Conservation (phyloP, 2,329 filamentous ascomycete species). For the Talaromyces sp. region DNA sequence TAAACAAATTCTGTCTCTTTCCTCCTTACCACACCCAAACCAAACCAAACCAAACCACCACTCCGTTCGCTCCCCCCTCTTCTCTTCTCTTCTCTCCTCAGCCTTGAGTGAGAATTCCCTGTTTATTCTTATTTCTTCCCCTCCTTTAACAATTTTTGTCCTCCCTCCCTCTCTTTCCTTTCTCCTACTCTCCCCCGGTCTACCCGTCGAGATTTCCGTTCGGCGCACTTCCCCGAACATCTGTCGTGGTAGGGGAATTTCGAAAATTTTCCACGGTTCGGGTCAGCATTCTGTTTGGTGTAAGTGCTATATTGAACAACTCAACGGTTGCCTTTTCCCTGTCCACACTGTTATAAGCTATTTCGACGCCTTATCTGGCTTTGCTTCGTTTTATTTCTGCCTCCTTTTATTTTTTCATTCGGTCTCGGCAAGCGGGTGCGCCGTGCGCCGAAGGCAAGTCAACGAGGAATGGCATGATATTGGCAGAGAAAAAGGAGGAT, state of each 20-base stretch:
- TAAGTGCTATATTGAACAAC: constrained; percentile 5
- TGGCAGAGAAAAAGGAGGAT: background rate
- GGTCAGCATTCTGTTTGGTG: constrained; percentile 13
- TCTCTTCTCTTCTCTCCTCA: constrained; percentile 13
- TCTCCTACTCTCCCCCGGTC: constrained; percentile 26
- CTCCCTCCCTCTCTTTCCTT: constrained; percentile 16
- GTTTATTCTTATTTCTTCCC: constrained; percentile 11
- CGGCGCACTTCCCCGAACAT: constrained; percentile 25
- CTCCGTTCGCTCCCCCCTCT: constrained; percentile 3
- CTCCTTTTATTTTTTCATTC: background rate
- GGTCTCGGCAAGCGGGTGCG: constrained; percentile 11
- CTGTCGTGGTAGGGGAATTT: constrained; percentile 32
- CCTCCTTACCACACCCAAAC: background rate
- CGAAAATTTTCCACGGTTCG: constrained; percentile 23
- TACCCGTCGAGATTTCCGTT: constrained; percentile 23
- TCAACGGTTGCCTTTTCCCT: background rate
- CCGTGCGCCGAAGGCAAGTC: constrained; percentile 6
- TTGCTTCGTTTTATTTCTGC: background rate
- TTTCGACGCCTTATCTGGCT: background rate
- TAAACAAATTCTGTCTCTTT: constrained; percentile 15
- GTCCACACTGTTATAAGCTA: background rate
- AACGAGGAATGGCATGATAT: background rate
- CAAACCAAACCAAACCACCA: background rate
- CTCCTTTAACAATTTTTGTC: constrained; percentile 18
- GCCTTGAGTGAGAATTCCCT: constrained; percentile 10